A percentile compares a stretch with the other conserved stretches of the same genome.
Conservation (phyloP, 2,329 filamentous ascomycete genomes). For the Penicillium olsonii region DNA sequence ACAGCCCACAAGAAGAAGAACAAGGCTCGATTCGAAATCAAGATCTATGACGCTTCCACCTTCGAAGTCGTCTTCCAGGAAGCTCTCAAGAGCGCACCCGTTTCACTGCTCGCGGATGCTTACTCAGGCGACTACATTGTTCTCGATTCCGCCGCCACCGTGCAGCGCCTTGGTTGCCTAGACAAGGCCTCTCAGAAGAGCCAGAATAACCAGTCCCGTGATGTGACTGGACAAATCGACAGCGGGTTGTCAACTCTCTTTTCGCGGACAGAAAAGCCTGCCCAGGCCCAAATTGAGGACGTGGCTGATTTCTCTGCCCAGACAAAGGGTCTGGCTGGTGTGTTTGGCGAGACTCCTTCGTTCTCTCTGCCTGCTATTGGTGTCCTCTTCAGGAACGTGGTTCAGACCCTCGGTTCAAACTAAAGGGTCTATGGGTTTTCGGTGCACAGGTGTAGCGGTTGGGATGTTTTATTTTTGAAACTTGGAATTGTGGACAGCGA, state of each 20-base stretch:
- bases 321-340: conserved; percentile 32
- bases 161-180: conserved; percentile 52
- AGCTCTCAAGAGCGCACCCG: conserved; percentile 59
- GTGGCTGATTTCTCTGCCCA: conserved; percentile 23
- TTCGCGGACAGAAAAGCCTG: conserved; percentile 20
- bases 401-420: conserved; percentile 32
- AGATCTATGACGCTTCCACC: conserved; percentile 66
- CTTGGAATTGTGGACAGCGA: conserved; percentile 13
- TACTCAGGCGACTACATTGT: conserved; percentile 71
- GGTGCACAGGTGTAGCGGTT: conserved; percentile 14
- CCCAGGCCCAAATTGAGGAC: conserved; percentile 6
- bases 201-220: conserved; percentile 20
- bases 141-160: conserved; percentile 73
- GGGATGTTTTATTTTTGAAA: conserved; percentile 5
- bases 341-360: conserved; percentile 42
- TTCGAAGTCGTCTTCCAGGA: conserved; percentile 61
- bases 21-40: conserved; percentile 50
- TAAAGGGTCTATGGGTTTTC: conserved; percentile 6
- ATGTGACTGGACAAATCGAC: conserved; percentile 26
- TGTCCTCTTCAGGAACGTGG: conserved; percentile 41
- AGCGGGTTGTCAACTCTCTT: conserved; percentile 40
- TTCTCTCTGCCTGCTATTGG: conserved; percentile 42
- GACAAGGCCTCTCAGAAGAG: conserved; percentile 26
- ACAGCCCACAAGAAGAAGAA: conserved; percentile 49
- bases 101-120: conserved; percentile 66